phyloP scores from a whole-genome alignment of 2,329 filamentous ascomycete species.

The Colletotrichum trifolii region DNA sequence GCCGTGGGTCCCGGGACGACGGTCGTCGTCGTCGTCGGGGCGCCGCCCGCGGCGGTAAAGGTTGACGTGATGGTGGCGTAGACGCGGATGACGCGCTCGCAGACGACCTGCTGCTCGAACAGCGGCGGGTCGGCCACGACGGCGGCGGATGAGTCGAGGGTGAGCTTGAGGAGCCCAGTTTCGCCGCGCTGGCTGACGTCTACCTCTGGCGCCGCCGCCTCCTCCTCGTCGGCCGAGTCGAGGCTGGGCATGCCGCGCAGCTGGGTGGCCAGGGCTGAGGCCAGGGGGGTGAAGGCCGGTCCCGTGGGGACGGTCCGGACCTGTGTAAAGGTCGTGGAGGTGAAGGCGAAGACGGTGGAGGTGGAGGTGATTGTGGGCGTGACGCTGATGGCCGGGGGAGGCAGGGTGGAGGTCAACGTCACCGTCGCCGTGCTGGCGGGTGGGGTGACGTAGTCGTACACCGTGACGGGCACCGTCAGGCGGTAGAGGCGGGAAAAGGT shows the following conservation, averaged over 20 bases:
- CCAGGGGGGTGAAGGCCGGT: slow-evolving; percentile 12
- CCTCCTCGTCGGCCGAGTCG: neutral
- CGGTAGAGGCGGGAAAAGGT: slow-evolving; percentile 28
- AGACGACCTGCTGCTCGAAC: slow-evolving; percentile 16
- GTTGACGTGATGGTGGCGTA: slow-evolving; percentile 19
- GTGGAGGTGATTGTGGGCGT: neutral
- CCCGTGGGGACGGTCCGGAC: neutral
- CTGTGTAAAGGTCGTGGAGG: neutral
- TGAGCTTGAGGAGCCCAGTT: neutral
- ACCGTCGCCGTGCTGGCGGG: slow-evolving; percentile 20
- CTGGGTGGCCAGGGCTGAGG: slow-evolving; percentile 1
- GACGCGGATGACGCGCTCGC: slow-evolving; percentile 24
- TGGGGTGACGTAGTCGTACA: slow-evolving; percentile 21
- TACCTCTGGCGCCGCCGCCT: neutral
- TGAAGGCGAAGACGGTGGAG: neutral
- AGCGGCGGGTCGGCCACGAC: slow-evolving; percentile 4
- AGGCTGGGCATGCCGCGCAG: too few species aligned
- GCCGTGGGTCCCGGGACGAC: slow-evolving; percentile 3
- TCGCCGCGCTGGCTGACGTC: neutral
- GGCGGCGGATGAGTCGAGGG: neutral
- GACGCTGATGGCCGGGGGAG: neutral
- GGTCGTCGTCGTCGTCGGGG: slow-evolving; percentile 9
- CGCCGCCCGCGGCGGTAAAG: slow-evolving; percentile 8
- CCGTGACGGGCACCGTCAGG: slow-evolving; percentile 22
- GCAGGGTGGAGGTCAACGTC: slow-evolving; percentile 11